Base-by-base conservation (phyloP, 1,284 basidiomycete species). In the Inonotus hispidus region DNA sequence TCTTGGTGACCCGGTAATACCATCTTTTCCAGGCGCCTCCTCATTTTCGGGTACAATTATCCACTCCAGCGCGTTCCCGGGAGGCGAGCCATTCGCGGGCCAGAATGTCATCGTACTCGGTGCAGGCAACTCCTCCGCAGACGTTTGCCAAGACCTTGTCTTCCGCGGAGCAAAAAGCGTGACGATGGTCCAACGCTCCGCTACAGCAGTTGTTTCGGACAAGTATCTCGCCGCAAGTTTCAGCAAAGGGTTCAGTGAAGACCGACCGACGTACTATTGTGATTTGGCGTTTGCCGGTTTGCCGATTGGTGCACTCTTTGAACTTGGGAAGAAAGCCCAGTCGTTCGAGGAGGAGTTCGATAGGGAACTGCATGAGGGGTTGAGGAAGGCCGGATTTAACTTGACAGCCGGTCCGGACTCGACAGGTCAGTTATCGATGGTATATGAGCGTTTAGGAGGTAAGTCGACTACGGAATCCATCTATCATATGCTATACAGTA, bases 251-350 rank as follows among this genome's bases (percentile, higher is more conserved):
- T 74, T 71, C 75, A 75, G 58, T 11, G 73, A 76, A 58, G 74
- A 71, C n/a, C 71, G 74, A 3, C 76, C 79, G 2, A 65, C 71
- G 0, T 75, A 77, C 5, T 69, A 77, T 6, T 73, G 76, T 19
- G 82, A 85, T 69, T 72, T 84, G 55, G 74, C 74, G 62, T 71
- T 73, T 53, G 69, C 70, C 13, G 71, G 76, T 7, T 69, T 73
- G 25, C 82, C 82, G 1, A 61, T 78, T 27, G 68, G 69, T 1
- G 65, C 79, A 5, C 62, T 74, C 59, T 74, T 71, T 63, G 68
- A 73, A 60, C 66, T 77, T 56, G 63, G 73, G 60, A 72, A 69
- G 58, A 69, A 67, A 13, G 65, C 67, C 5, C 72, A 73, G 62
- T 59, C 68, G 27, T 54, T 67, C 43, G 65, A 71, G 38, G 67